Base-by-base conservation (phyloP, 108 stramenopile species). In the Thalassiosira profunda region DNA sequence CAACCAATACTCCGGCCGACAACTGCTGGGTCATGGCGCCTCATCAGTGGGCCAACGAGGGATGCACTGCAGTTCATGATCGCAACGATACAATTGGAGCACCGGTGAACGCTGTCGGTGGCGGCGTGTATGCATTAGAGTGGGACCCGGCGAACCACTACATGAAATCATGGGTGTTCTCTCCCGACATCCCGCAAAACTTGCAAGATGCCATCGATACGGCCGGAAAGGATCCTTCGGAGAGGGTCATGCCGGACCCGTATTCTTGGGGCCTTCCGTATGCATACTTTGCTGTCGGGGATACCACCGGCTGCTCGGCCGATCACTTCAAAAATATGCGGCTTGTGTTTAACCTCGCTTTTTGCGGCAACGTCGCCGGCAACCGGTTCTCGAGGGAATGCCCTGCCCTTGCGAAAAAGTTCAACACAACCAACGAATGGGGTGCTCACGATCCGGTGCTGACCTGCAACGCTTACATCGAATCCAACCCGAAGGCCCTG, bases 41-140 rank as follows among this genome's bases (percentile, higher is more conserved):
- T n/a, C 89, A 96, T 75, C 96, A 96, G 76, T 96, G 96, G 96
- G 72, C 86, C n/a, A 96, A 96, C 72, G 91, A 96, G 61, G 96
- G 96, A 21, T 96, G 96, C 66, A 93, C 94, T 9, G 90, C 88
- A 8, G 84, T 93, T 8, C 79, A 82, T 43, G 51, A 79, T 2
- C 55, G 83, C 0, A 84, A 84, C n/a, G 81, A 72, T 36, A 87
- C 91, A 0, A 38, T 94, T 31, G 96, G 96, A 7, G 64, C 46
- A 11, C 90, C 89, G 17, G 72, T 96, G 36, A 96, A 96, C 72
- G 84, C 81, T 29, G 77, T 84, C 45, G 96, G 96, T 49, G 96
- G 96, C 12, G 96, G 93, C 23, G 28, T 62, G 10, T 69, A 79
- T 35, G 80, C 69, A 0, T 74, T 96, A 49, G 95, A 96, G 58